Base-by-base conservation (phyloP, 2,329 filamentous ascomycete genomes). In the Fusarium abutilonis region DNA sequence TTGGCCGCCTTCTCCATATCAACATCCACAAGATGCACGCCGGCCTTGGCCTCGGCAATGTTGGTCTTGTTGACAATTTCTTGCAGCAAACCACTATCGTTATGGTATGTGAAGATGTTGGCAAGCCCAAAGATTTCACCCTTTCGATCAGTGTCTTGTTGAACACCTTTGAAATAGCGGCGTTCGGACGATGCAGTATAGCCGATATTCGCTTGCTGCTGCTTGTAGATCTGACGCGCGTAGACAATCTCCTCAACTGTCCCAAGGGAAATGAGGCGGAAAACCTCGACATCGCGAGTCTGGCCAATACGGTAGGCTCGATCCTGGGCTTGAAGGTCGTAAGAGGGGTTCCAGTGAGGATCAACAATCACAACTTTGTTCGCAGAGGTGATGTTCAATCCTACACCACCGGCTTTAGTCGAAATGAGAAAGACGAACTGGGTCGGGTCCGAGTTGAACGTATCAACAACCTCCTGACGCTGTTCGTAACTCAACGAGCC, bases 61-160 rank as follows among this genome's bases (percentile, higher is more conserved):
- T 99, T 99, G 26, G 95, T 98, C 76, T 97, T 97, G 80, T 98
- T 97, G 69, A 99, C 92, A 67, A 99, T 98, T 52, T 97, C 92
- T n/a, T 91, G 86, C 6, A 98, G 83, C 13, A 97, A 83, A 11
- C 96, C 85, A 57, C 90, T 90, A 64, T 93, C 86, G 43, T 87
- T 86, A 63, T 92, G 88, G 62, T 92, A 97, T 0, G 87, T 87
- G 68, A 99, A 92, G 11, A 99, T 83, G 66, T 99, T 99, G 19
- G 84, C 78, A 2, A 98, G 82, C 0, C 95, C 95, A 67, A 99
- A 99, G 19, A 99, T 92, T 74, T 99, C 95, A 14, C 95, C 95
- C 68, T 94, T 94, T 64, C 93, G 88, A 26, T 86, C 86, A 21
- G 86, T 86, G 65, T 92, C 86, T 60, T 96, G 89, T 76, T 97